phyloP scores from a whole-genome alignment of 2,329 filamentous ascomycete species.

The Scorias spongiosa region DNA sequence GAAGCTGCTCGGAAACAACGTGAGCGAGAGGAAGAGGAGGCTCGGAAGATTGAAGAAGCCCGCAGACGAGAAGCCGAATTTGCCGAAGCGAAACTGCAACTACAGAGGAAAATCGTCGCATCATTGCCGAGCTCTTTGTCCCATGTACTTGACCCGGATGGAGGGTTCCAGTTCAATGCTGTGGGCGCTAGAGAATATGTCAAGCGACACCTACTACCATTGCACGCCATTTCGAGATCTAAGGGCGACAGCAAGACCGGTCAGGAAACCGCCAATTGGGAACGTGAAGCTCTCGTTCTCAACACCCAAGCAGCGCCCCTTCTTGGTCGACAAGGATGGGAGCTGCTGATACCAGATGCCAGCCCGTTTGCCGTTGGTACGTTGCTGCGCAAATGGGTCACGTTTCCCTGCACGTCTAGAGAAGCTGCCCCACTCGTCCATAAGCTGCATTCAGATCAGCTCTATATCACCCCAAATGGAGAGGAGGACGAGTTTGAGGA shows the following conservation, averaged over 20 bases:
- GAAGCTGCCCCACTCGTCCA: conserved; percentile 1
- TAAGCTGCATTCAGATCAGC: conserved; percentile 1
- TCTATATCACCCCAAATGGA: neutral
- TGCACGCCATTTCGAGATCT: conserved; percentile 9
- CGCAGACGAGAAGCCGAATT: conserved; percentile 8
- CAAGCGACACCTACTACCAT: conserved; percentile 11
- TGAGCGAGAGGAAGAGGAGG: conserved; percentile 10
- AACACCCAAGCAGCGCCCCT: conserved; percentile 18
- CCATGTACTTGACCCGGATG: conserved; percentile 8
- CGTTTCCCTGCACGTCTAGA: neutral
- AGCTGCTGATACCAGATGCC: conserved; percentile 10
- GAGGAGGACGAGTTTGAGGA: conserved; percentile 3
- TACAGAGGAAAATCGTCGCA: conserved; percentile 9
- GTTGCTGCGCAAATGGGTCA: neutral
- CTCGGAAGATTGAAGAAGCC: conserved; percentile 6
- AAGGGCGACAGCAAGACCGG: neutral
- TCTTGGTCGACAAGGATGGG: conserved; percentile 14
- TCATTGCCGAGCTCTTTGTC: conserved; percentile 11
- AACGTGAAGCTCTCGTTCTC: conserved; percentile 10
- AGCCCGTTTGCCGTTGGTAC: neutral
- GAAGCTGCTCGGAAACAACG: conserved; percentile 9
- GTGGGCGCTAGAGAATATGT: conserved; percentile 5
- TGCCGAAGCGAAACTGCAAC: conserved; percentile 9
- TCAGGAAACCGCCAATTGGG: conserved; percentile 1
- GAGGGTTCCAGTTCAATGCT: conserved; percentile 6